Evolutionary conservation across 371 early-diverging fungal genomes (phyloP).

Genomic region (Vairimorpha ceranae): DNA sequence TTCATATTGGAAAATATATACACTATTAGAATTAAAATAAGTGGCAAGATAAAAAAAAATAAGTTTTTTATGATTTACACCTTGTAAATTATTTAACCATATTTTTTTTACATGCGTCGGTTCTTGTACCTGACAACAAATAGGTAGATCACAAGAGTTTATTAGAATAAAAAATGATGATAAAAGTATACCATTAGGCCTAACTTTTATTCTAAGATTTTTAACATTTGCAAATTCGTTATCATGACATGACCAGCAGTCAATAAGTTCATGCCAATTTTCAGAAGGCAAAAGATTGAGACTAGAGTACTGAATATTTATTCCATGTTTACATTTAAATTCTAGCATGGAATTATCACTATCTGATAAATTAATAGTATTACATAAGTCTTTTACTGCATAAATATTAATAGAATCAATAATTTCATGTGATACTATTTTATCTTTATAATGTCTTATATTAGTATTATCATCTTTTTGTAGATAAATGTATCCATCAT

Average conservation of each 20-base stretch:
- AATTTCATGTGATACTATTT: background rate
- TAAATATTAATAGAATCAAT: background rate
- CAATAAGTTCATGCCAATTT: constrained; percentile 62
- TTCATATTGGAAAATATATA: constrained; percentile 18
- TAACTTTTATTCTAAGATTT: constrained; percentile 39
- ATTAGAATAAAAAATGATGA: constrained; percentile 53
- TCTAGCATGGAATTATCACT: background rate
- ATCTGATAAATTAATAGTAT: background rate
- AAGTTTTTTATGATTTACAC: background rate
- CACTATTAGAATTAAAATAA: constrained; percentile 40
- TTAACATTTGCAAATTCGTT: constrained; percentile 58
- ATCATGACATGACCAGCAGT: constrained; percentile 63
- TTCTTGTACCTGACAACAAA: constrained; percentile 21
- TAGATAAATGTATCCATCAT: background rate
- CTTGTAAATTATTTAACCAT: background rate
- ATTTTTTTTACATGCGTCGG: background rate
- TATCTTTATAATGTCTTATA: background rate
- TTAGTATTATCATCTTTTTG: background rate
- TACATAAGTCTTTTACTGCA: background rate
- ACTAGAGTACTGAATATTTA: constrained; percentile 20
- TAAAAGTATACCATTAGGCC: constrained; percentile 51
- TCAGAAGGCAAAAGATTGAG: constrained; percentile 52
- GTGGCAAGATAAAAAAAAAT: constrained; percentile 50
- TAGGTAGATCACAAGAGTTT: constrained; percentile 29
- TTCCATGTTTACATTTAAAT: constrained; percentile 47